Percentiles rank a stretch among this genome's conserved stretches.
Conservation (phyloP, 805 yeast genomes). For the Pichia paraexigua region DNA sequence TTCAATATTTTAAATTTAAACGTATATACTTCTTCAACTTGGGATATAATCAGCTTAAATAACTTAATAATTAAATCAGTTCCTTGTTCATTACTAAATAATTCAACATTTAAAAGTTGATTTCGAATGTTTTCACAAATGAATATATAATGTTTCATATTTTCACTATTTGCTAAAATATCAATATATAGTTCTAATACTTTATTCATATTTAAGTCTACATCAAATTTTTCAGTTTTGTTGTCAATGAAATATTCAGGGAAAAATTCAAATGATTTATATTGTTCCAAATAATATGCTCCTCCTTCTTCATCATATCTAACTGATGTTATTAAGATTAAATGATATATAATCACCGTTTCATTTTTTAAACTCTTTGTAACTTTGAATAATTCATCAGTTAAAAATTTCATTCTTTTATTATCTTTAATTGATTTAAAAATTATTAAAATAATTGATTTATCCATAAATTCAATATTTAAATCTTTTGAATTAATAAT, state of each 20-base stretch:
- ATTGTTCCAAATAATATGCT: slow-evolving; percentile 2
- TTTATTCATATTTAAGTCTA: slow-evolving; percentile 39
- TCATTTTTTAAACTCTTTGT: neutral
- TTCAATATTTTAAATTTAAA: slow-evolving; percentile 13
- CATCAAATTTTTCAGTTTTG: slow-evolving; percentile 34
- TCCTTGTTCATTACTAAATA: slow-evolving; percentile 37
- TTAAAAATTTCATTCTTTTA: neutral
- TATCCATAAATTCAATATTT: slow-evolving; percentile 1
- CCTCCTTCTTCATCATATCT: slow-evolving; percentile 18
- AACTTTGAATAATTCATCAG: neutral
- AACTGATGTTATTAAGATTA: neutral
- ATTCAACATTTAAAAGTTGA: slow-evolving; percentile 50
- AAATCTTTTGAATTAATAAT: neutral
- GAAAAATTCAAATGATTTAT: too few relatives aligned
- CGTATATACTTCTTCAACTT: slow-evolving; percentile 45
- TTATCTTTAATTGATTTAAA: neutral
- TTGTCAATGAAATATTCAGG: slow-evolving; percentile 19
- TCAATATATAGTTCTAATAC: slow-evolving; percentile 43
- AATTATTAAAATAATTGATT: neutral
- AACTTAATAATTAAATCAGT: slow-evolving; percentile 36
- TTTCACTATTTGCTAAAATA: slow-evolving; percentile 43
- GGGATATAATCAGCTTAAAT: slow-evolving; percentile 43
- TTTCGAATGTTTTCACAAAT: slow-evolving; percentile 62
- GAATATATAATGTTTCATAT: slow-evolving; percentile 68
- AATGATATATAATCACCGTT: neutral